Base-by-base conservation (phyloP, 495 filamentous ascomycete species). In the Hypoxylon trugodes region DNA sequence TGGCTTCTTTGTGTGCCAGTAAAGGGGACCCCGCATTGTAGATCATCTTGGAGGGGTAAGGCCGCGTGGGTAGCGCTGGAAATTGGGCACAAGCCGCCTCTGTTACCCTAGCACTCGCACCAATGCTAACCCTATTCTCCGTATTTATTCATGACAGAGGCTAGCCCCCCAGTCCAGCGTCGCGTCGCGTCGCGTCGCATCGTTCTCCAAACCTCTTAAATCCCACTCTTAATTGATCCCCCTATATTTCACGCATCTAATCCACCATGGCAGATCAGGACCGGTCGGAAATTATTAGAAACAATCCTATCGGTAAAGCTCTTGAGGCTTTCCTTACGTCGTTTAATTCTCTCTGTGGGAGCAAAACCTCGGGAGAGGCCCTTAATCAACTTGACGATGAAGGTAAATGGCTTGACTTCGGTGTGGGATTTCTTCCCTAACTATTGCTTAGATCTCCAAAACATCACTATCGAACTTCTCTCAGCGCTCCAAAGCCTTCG, bases 291-390 rank as follows among this genome's bases (percentile, higher is more conserved):
- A 48, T 48, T 48, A 48, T 48, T 26, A 13, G 13, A 19, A 48
- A 48, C 9, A 66, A 77, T 66, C 71, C 73, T 55, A 74, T 79
- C 33, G 69, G 67, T 59, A 74, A 69, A 35, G 68, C 67, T 43
- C 67, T 77, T 35, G 60, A 75, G 55, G 61, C 41, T 28, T 74
- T 79, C 59, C 71, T 54, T 42, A 49, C 47, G 48, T 73, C 66
- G 26, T 77, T 74, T 43, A 60, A 46, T 36, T 73, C 55, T 47
- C 46, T 68, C 12, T 74, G 68, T 56, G 18, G 65, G 41, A 69
- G 35, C 43, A 53, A 15, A 55, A 42, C 66, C 16, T 59, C 52
- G 32, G 57, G n/a, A 63, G 69, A 76, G 28, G 61, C 66, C 51
- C 37, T 76, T 28, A 50, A 62, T 37, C 63, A 73, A 59, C 68